Evolutionary conservation across 2,329 filamentous ascomycete species (phyloP), one percentile per base, ranked within the genome.

Genomic region (Aureobasidium uvarum): DNA sequence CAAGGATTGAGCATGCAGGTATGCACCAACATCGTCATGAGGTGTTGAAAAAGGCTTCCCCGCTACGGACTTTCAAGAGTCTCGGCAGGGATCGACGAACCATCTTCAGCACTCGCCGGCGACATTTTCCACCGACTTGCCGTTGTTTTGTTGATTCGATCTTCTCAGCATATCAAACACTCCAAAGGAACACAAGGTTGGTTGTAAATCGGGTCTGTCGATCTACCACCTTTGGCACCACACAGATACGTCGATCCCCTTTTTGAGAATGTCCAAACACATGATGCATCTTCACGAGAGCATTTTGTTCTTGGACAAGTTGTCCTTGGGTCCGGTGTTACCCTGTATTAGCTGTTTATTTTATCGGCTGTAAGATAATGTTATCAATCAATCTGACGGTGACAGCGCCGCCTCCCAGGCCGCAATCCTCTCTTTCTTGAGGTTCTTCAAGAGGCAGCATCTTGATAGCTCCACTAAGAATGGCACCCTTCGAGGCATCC

Each of bases 341-440:
- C 38, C 25, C 14, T 58, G 25, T 45, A 33, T 45, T 43, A 25
- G 5, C 43, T 31, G 10, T 33, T 38, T 31, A 62, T 13, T 39
- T 62, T 28, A 58, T 67, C 23, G 71, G 71, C 52, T 66, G 54
- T 20, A 81, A 66, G n/a, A 96, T 88, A 69, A 98, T 88, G 73
- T 99, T 99, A 74, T 99, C 95, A 75, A 99, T 97, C 77, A 99
- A 79, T 68, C 95, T 84, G 55, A 99, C 95, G 0, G 87, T 76
- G 18, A 91, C 90, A 1, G 89, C 88, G 3, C 86, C 88, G 64
- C 85, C 86, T 3, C 92, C 92, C 31, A 93, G 77, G 4, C 85
- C 85, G 33, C 81, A 76, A 69, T 92, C 87, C 75, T 98, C 93
- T 0, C 84, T 90, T 6, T 85, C 79, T 56, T 81, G 83, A 0